Base-by-base conservation (phyloP, 2,329 filamentous ascomycete species). In the Penicillium fuscoglaucum region DNA sequence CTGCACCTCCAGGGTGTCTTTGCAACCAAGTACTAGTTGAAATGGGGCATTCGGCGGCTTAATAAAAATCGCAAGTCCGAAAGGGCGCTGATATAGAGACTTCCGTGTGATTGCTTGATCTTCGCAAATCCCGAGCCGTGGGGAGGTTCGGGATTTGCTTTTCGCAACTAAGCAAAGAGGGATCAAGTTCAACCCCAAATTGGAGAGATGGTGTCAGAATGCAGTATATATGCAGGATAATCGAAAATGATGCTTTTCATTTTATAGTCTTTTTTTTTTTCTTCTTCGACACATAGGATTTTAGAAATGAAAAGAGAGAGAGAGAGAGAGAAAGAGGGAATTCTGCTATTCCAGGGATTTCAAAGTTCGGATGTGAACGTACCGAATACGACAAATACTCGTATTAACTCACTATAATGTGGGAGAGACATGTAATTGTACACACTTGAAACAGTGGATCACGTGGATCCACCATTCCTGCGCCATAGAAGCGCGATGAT, bases 101-200 rank as follows among this genome's bases (percentile, higher is more conserved):
- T 54, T 54, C 26, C 17, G 64, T 58, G 63, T 70, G 66, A 73
- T 65, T 70, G 71, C 70, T 69, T 65, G 62, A 65, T 64, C 58
- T 60, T 58, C 55, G 51, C 72, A 74, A 73, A 74, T 72, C 72
- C 72, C 72, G 72, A 69, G 54, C 55, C 55, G 57, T 62, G 51
- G 56, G 55, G 52, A 53, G 45, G 55, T 64, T 68, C 72, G 72
- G 72, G 72, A 69, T 74, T 74, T 74, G 72, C 58, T 67, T 62
- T 57, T 52, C 7, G 41, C 12, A 40, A 50, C 45, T 50, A 50
- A 50, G 52, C 43, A 46, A 3, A 39, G 41, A 35, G 29, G 24
- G 29, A 47, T 26, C 40, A 12, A 29, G 24, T 17, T 24, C 17
- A 33, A 51, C 50, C 50, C 50, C 41, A 35, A 57, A 46, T 57